Base-by-base conservation (phyloP, 1,284 basidiomycete species). In the Trichosporon faecale region DNA sequence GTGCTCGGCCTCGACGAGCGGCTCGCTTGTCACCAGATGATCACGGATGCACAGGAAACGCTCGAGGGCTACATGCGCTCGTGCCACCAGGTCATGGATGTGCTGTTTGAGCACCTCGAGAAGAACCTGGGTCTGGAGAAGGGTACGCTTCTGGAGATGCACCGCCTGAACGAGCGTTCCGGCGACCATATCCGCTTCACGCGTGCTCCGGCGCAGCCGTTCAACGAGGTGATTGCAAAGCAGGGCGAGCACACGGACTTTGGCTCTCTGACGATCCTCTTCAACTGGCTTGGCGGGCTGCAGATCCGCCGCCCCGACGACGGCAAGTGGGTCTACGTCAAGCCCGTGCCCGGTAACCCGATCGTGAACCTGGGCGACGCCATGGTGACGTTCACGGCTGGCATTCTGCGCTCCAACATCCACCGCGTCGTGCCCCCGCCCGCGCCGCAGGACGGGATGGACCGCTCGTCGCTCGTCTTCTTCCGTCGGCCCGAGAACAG, bases 271-370 rank as follows among this genome's bases (percentile, higher is more conserved):
- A 78, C 77, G 0, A 69, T 77, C 29, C 67, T 40, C 16, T 78
- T 78, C 78, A 91, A 91, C 78, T 86, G 86, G 16, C 86, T 91
- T 0, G 90, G 90, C 2, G 91, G 91, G 0, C 82, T 92, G 6
- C 91, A 91, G 75, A 89, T 91, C 0, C 84, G 91, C 52, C 65
- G 61, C 7, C 89, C 89, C 0, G 88, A 88, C 2, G 83, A 86
- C 11, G 85, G 87, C n/a, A 80, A 85, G 25, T 91, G 90, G 90
- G 88, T 88, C 74, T 91, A 90, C 72, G 85, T 91, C 70, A 29
- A 88, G 86, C 89, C 89, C 0, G 76, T 90, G 31, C 86, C 87
- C 0, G 86, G 87, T 0, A 86, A 89, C 69, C 87, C 87, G 1
- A 84, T 89, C 31, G 89, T 89, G 78, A 89, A 89, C 72, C 68